phyloP scores from a whole-genome alignment of 202 grass and related monocot species.

The Zizania palustris region DNA sequence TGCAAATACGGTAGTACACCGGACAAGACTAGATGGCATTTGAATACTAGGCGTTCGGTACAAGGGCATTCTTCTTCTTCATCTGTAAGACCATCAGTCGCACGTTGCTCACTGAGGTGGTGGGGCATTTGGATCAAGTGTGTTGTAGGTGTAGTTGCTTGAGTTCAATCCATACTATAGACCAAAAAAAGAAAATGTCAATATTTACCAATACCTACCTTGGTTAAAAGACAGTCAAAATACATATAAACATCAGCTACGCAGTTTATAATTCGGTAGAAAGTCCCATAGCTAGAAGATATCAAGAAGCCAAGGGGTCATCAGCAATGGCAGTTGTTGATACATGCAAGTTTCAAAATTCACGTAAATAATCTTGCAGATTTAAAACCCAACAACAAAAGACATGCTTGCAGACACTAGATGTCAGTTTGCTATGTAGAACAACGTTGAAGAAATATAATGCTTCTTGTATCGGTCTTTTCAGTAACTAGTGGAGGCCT shows the following conservation, averaged over 20 bases:
- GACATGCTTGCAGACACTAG: neutral
- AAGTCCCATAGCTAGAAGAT: neutral
- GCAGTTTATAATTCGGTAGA: neutral
- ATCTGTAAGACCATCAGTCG: neutral
- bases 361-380: neutral
- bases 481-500: neutral
- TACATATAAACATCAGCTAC: neutral
- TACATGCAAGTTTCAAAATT: neutral
- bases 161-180: slow-evolving; percentile 56
- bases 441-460: neutral
- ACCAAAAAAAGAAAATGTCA: neutral
- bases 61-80: slow-evolving; percentile 8
- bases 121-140: slow-evolving; percentile 39
- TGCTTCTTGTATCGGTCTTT: neutral
- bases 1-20: neutral
- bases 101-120: slow-evolving; percentile 22
- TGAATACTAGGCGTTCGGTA: slow-evolving; percentile 12
- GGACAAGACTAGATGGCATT: neutral
- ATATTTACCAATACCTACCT: slow-evolving; percentile 10
- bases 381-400: neutral
- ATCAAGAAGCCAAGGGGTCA: neutral
- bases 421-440: neutral
- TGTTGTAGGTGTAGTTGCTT: slow-evolving; percentile 34
- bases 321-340: neutral
- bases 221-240: neutral